Conservation (phyloP, 2,329 filamentous ascomycete genomes). For the Monilinia laxa region DNA sequence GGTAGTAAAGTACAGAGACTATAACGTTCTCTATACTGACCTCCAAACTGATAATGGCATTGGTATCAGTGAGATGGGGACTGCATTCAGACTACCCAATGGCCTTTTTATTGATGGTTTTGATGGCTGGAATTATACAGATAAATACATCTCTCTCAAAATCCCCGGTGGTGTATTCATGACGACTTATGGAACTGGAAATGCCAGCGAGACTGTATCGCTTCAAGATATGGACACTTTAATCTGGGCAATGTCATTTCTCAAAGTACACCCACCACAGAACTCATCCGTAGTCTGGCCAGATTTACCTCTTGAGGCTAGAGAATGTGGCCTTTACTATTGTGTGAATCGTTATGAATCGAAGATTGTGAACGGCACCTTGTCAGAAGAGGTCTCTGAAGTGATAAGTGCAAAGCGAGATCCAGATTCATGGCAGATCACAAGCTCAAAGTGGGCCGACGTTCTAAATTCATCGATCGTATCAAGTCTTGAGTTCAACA, state of each 20-base stretch:
- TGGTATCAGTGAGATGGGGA: neutral
- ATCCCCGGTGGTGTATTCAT: slow-evolving; percentile 11
- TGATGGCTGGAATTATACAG: slow-evolving; percentile 12
- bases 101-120: slow-evolving; percentile 12
- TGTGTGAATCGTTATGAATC: slow-evolving; percentile 12
- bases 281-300: slow-evolving; percentile 5
- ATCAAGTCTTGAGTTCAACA: slow-evolving; percentile 9
- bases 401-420: slow-evolving; percentile 6
- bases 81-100: slow-evolving; percentile 13
- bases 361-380: neutral
- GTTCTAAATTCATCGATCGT: slow-evolving; percentile 12
- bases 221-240: slow-evolving; percentile 7
- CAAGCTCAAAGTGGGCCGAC: slow-evolving; percentile 8
- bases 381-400: slow-evolving; percentile 8
- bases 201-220: slow-evolving; percentile 12
- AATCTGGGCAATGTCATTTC: slow-evolving; percentile 10
- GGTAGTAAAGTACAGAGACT: slow-evolving; percentile 7
- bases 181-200: slow-evolving; percentile 10
- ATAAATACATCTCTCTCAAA: neutral
- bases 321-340: slow-evolving; percentile 15
- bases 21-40: slow-evolving; percentile 6
- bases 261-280: slow-evolving; percentile 9
- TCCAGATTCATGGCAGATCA: slow-evolving; percentile 14
- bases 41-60: neutral
- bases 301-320: neutral